These are phyloP conservation scores for Fimicolochytrium jonesii DNA, from an alignment of 192 early-diverging fungal genomes.

Conservation along the genomic window DNA sequence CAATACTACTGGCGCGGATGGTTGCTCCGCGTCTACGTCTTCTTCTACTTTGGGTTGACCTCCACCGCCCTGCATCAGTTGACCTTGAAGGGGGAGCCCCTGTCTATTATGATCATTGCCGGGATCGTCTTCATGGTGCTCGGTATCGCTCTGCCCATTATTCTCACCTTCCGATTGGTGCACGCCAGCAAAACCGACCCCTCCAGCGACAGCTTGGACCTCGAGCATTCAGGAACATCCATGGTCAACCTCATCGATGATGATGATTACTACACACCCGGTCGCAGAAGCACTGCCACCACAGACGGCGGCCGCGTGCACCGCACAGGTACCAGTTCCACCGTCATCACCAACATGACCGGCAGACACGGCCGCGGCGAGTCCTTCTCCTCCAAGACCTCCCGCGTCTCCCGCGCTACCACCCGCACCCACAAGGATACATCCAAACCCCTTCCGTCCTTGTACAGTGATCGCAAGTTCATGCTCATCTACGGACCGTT, in stretches of 20 bases:
- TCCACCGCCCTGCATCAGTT: constrained; percentile 15
- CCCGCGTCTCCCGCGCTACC: constrained; percentile 6
- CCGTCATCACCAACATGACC: too few species aligned
- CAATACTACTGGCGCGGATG: constrained; percentile 16
- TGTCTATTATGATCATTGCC: not conserved
- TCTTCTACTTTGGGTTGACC: constrained; percentile 21
- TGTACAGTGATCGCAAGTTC: constrained; percentile 15
- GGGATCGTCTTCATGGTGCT: constrained; percentile 10
- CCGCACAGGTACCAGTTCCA: not conserved
- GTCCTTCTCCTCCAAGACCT: not conserved
- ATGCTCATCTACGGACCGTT: constrained; percentile 24
- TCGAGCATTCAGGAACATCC: too few species aligned
- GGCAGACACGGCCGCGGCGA: constrained; percentile 1
- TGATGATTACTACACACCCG: not conserved
- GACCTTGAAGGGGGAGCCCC: constrained; percentile 6
- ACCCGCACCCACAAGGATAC: not conserved
- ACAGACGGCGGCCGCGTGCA: not conserved
- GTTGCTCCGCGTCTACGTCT: not conserved
- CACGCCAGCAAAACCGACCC: constrained; percentile 4
- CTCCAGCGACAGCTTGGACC: not conserved
- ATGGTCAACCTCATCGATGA: too few species aligned
- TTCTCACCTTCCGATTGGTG: constrained; percentile 7
- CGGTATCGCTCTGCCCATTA: constrained; percentile 5
- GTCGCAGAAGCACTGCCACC: too few species aligned
- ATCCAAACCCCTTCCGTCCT: constrained; percentile 9